Percentiles rank a stretch among this genome's conserved stretches.
These are phyloP conservation scores for Plantago coronopus DNA, from an alignment of 305 asterid genomes.

Conservation along the genomic window DNA sequence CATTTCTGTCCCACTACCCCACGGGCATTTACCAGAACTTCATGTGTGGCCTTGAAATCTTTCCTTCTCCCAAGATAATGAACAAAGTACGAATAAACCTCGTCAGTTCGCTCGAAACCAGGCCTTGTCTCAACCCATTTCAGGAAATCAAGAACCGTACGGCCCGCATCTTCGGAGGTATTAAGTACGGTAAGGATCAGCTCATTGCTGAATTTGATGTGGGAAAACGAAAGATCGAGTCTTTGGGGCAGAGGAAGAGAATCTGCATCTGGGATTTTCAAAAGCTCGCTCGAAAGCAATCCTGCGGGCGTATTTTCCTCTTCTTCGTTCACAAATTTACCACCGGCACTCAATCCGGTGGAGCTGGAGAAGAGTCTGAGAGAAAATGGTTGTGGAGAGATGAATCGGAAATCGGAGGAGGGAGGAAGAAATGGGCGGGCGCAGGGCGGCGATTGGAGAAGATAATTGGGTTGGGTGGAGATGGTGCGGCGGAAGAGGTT, in stretches of 20 bases:
- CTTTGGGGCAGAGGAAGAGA: slow-evolving; percentile 57
- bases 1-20: slow-evolving; percentile 57
- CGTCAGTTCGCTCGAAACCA: slow-evolving; percentile 46
- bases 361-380: slow-evolving; percentile 42
- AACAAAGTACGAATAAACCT: slow-evolving; percentile 49
- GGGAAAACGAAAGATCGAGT: slow-evolving; percentile 78
- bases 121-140: slow-evolving; percentile 66
- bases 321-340: slow-evolving; percentile 19
- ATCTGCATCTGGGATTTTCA: slow-evolving; percentile 50
- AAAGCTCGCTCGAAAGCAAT: slow-evolving; percentile 56
- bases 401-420: slow-evolving; percentile 7
- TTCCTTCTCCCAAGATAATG: slow-evolving; percentile 83
- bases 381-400: slow-evolving; percentile 19
- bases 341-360: not conserved
- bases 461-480: slow-evolving; percentile 28
- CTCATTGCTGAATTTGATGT: slow-evolving; percentile 41
- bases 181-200: slow-evolving; percentile 51
- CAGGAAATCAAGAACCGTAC: slow-evolving; percentile 59
- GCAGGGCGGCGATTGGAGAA: slow-evolving; percentile 5
- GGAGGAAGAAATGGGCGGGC: slow-evolving; percentile 18
- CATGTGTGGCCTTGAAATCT: slow-evolving; percentile 80
- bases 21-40: slow-evolving; percentile 49
- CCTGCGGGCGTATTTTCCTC: slow-evolving; percentile 27
- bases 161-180: slow-evolving; percentile 66
- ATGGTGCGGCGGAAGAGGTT: slow-evolving; percentile 33